Evolutionary conservation across 441 rosid species (phyloP), one percentile per base, ranked within the genome.

Genomic region (Jatropha podagrica): DNA sequence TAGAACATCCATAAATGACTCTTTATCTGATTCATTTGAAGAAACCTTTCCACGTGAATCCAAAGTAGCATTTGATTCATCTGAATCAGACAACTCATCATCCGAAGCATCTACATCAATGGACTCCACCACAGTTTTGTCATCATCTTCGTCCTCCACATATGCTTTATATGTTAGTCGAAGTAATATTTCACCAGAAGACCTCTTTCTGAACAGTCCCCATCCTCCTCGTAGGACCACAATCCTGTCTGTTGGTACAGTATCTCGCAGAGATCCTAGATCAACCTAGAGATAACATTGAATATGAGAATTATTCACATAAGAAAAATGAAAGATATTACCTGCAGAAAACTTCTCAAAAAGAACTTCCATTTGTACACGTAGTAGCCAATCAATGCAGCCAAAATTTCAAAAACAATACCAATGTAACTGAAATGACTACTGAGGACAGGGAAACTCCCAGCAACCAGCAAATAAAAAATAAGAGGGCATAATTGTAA

Each of bases 141-240:
- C 96, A 79, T 95, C 98, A 78, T 93, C 99, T 85, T 93, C 99
- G 72, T 95, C 99, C 87, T 95, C 98, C 74, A 93, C 98, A 72
- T 93, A 95, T 68, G 89, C 96, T 88, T 95, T 95, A 81, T 93
- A 95, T 49, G 98, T 95, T 62, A 95, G 88, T 76, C 99, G 90
- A 75, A 95, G 91, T 52, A 92, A 81, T 73, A 95, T 78, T 84
- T 93, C 95, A 71, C 99, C 99, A 48, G 90, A 75, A 77, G 96
- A 86, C 49, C 93, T 80, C 75, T 88, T 92, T 71, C 94, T 73
- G 32, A 92, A 85, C 76, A 88, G 73, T 83, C 91, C 92, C 99
- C 94, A 92, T 54, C 94, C 91, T 71, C 94, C 92, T 85, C 65
- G 84, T 83, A 95, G 73, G 74, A 66, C 86, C 81, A 92, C 91